Evolutionary conservation across 2,329 filamentous ascomycete species (phyloP).

Genomic region (Epichloe sibirici): DNA sequence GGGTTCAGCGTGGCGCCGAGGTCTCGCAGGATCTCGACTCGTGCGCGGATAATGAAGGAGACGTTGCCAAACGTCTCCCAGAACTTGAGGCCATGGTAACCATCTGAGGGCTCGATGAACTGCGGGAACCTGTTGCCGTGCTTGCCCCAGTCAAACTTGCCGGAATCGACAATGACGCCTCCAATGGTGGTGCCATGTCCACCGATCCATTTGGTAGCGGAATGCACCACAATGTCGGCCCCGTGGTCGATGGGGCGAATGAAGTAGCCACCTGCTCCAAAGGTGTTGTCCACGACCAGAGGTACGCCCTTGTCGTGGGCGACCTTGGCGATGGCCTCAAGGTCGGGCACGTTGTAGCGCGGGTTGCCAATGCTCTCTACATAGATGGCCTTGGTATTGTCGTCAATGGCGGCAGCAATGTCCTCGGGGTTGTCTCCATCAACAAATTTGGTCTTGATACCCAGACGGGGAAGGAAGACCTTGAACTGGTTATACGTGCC

Average conservation of each 20-base stretch:
- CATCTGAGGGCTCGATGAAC: slow-evolving; percentile 76
- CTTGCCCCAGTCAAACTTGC: slow-evolving; percentile 90
- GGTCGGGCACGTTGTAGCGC: slow-evolving; percentile 82
- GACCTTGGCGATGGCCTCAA: slow-evolving; percentile 72
- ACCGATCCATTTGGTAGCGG: slow-evolving; percentile 93
- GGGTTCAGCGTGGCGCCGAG: slow-evolving; percentile 74
- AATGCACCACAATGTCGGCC: slow-evolving; percentile 89
- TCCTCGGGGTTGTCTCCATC: slow-evolving; percentile 68
- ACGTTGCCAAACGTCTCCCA: slow-evolving; percentile 81
- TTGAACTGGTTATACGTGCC: slow-evolving; percentile 98
- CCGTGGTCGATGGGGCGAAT: slow-evolving; percentile 78
- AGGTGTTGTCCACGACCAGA: slow-evolving; percentile 78
- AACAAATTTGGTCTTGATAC: slow-evolving; percentile 81
- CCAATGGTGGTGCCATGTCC: slow-evolving; percentile 89
- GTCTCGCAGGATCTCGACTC: slow-evolving; percentile 85
- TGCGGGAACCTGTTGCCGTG: slow-evolving; percentile 78
- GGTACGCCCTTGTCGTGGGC: slow-evolving; percentile 59
- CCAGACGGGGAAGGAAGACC: slow-evolving; percentile 75
- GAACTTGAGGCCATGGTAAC: slow-evolving; percentile 90
- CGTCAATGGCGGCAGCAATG: slow-evolving; percentile 73
- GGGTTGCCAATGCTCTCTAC: slow-evolving; percentile 92
- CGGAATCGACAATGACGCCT: slow-evolving; percentile 75
- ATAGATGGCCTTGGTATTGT: slow-evolving; percentile 86
- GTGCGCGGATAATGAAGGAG: slow-evolving; percentile 71
- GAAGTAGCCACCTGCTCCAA: slow-evolving; percentile 86